These are phyloP conservation scores for Boletus sp. DNA, from an alignment of 768 basidiomycete genomes.

Conservation along the genomic window DNA sequence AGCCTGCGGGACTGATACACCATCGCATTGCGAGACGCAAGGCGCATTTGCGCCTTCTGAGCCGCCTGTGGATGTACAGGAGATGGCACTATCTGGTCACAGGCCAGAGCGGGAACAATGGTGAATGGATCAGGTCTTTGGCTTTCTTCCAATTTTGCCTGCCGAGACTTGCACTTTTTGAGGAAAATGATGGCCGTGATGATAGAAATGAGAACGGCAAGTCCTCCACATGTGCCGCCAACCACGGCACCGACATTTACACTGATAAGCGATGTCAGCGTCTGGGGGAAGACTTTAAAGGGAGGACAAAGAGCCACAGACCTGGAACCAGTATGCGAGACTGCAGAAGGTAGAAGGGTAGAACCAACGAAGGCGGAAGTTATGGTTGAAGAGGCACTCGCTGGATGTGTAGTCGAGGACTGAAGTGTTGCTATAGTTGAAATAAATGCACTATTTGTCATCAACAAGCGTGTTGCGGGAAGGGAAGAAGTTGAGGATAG, in stretches of 20 bases:
- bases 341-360: background rate
- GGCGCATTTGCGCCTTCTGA: constrained; percentile 4
- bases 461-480: background rate
- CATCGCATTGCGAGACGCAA: background rate
- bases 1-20: background rate
- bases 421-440: background rate
- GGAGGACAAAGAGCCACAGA: background rate
- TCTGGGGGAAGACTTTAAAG: background rate
- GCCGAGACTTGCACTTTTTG: constrained; percentile 1
- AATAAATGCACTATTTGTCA: background rate
- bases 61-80: background rate
- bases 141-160: background rate
- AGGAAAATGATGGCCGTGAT: constrained; percentile 1
- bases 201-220: constrained; percentile 1
- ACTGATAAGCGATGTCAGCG: background rate
- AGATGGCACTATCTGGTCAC: background rate
- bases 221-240: constrained; percentile 7
- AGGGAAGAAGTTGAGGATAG: background rate
- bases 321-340: background rate
- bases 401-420: background rate
- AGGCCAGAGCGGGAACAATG: background rate
- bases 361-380: background rate
- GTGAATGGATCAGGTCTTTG: constrained; percentile 6
- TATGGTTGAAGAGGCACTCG: background rate
- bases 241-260: constrained; percentile 3